Evolutionary conservation across 306 rosid species (phyloP).

Genomic region (Phaseolus lunatus): DNA sequence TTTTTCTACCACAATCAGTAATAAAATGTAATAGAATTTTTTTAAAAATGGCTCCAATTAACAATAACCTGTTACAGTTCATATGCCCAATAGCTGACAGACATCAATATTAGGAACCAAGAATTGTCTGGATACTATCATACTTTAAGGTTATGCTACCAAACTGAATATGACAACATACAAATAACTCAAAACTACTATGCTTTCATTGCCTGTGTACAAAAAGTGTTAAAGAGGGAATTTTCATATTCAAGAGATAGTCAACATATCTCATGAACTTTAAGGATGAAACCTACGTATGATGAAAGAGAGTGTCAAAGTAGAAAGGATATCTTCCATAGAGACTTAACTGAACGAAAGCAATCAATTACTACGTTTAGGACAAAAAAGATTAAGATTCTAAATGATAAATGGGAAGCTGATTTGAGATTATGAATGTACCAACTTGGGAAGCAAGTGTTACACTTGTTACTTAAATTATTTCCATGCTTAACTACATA

Average conservation of each 20-base stretch:
- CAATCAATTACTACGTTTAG: slow-evolving; percentile 41
- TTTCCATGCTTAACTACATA: slow-evolving; percentile 81
- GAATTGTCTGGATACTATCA: slow-evolving; percentile 1
- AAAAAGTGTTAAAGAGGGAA: slow-evolving; percentile 18
- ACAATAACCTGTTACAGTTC: neutral
- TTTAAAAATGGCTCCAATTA: slow-evolving; percentile 3
- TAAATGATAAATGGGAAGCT: slow-evolving; percentile 37
- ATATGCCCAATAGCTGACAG: slow-evolving; percentile 18
- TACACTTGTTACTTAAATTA: slow-evolving; percentile 54
- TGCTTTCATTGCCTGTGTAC: slow-evolving; percentile 5
- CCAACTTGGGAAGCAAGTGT: slow-evolving; percentile 71
- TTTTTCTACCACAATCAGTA: slow-evolving; percentile 3
- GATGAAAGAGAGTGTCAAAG: slow-evolving; percentile 8
- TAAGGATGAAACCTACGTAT: slow-evolving; percentile 13
- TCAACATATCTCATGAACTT: slow-evolving; percentile 21
- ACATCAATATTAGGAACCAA: slow-evolving; percentile 25
- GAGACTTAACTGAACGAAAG: slow-evolving; percentile 17
- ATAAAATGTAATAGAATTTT: slow-evolving; percentile 26
- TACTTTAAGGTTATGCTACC: slow-evolving; percentile 23
- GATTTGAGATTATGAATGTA: slow-evolving; percentile 50
- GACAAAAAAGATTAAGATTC: slow-evolving; percentile 30
- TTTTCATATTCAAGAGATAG: slow-evolving; percentile 18
- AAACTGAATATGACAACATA: slow-evolving; percentile 7
- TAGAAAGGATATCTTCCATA: slow-evolving; percentile 30
- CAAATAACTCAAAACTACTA: slow-evolving; percentile 30